A percentile compares a stretch with the other conserved stretches of the same genome.
Evolutionary conservation across 2,329 filamentous ascomycete genomes (phyloP).

Genomic region (Curvularia verruculosa): DNA sequence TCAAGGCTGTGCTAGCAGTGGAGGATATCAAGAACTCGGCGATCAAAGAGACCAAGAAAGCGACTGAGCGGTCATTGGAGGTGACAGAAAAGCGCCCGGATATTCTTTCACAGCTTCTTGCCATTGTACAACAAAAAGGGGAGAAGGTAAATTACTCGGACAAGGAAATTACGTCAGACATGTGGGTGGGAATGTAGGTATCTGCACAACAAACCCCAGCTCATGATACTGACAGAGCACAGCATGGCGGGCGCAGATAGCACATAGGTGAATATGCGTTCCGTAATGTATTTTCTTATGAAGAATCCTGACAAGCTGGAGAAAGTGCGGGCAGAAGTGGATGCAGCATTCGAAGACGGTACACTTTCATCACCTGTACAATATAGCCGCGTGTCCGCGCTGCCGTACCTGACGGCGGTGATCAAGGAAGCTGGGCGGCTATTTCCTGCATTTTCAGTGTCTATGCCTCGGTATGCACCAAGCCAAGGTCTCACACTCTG

Average conservation of each 20-base stretch:
- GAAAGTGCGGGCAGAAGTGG: conserved; percentile 25
- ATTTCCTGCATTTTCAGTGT: conserved; percentile 73
- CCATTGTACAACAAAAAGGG: conserved; percentile 38
- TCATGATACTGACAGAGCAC: neutral
- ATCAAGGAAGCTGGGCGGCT: conserved; percentile 78
- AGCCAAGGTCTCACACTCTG: conserved; percentile 66
- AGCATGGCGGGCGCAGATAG: conserved; percentile 48
- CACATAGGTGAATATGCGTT: conserved; percentile 42
- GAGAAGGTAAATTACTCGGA: conserved; percentile 38
- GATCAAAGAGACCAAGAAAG: conserved; percentile 20
- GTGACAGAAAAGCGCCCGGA: conserved; percentile 32
- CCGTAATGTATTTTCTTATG: conserved; percentile 50
- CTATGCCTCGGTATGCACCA: conserved; percentile 74
- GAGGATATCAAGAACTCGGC: conserved; percentile 24
- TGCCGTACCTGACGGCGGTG: conserved; percentile 76
- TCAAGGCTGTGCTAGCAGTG: conserved; percentile 29
- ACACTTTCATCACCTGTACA: conserved; percentile 19
- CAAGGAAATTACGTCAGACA: conserved; percentile 37
- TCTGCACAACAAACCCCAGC: neutral
- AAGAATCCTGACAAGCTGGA: conserved; percentile 33
- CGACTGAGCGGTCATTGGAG: conserved; percentile 17
- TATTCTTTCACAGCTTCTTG: conserved; percentile 38
- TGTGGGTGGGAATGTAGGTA: conserved; percentile 40
- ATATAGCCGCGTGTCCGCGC: conserved; percentile 61
- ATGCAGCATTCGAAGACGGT: conserved; percentile 20